phyloP scores from a whole-genome alignment of 495 filamentous ascomycete genomes.

The Neurospora africana region DNA sequence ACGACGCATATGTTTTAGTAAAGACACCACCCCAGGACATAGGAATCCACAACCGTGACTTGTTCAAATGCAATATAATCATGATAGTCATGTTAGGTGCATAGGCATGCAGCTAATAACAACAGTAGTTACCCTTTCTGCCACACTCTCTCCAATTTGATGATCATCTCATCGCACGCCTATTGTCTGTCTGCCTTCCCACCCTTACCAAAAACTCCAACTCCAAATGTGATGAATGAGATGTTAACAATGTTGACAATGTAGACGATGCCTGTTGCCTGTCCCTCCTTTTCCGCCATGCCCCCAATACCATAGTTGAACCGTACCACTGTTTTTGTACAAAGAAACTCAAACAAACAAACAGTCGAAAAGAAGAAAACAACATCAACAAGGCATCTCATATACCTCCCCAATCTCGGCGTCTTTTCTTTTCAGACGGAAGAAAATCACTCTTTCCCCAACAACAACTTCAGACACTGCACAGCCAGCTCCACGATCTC shows the following conservation, averaged over 20 bases:
- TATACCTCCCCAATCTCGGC: background rate
- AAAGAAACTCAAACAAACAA: background rate
- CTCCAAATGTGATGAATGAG: background rate
- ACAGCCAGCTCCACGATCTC: constrained; percentile 56
- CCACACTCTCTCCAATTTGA: background rate
- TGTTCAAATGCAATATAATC: background rate
- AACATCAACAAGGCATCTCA: background rate
- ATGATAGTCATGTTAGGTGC: background rate
- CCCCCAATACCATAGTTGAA: background rate
- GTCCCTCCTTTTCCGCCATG: background rate
- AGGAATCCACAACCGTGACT: background rate
- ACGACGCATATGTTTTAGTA: no score
- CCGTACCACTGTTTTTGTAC: background rate
- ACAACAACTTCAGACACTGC: constrained; percentile 49
- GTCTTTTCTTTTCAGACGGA: background rate
- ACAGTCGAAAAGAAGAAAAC: background rate
- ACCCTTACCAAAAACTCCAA: background rate
- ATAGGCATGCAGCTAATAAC: background rate
- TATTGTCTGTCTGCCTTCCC: background rate
- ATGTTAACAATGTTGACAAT: background rate
- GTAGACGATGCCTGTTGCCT: background rate
- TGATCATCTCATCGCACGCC: background rate
- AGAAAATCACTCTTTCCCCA: constrained; percentile 22
- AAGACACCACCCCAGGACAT: no score
- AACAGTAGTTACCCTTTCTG: background rate